Evolutionary conservation across 2,329 filamentous ascomycete genomes (phyloP), one percentile per base, ranked within the genome.

Genomic region (Harringtonia aguacate): DNA sequence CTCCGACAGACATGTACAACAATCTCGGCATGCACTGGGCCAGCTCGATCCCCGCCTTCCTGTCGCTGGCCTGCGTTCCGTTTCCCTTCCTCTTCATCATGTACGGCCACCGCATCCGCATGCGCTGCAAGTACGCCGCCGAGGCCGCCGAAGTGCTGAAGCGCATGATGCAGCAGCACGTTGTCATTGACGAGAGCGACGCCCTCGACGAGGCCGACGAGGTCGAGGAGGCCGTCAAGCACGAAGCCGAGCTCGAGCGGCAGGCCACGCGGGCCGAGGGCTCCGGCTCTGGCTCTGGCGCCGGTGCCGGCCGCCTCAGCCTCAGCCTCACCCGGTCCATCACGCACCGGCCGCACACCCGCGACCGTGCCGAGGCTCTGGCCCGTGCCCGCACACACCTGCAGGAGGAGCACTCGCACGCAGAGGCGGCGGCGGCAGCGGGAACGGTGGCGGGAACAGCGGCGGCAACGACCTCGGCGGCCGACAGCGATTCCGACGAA

Each of bases 71-170:
- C 12, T 88, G 84, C 60, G 66, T 86, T 17, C 83, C 85, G 0
- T 81, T 85, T 55, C 84, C 85, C 0, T 82, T 84, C 60, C 59
- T 90, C 15, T 86, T 90, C 61, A 85, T 84, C 65, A 79, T 73
- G 53, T 86, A 86, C 58, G 84, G 84, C 33, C 64, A 60, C 8
- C 20, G 50, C 24, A 82, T 89, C 53, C 72, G 84, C 20, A 65
- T 70, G 58, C 75, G 69, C 55, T 86, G 83, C 70, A 80, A 81
- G 64, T 88, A 74, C 55, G 77, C 83, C 7, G 72, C 76, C 10
- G 73, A 86, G 60, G 76, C 82, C 8, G 79, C 80, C 27, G 68
- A 67, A 12, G 74, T 83, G 47, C 68, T 83, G 61, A 59, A 62
- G 50, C 58, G 58, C 49, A 68, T 70, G 60, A 58, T 52, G 14